A percentile compares a stretch with the other conserved stretches of the same genome.
phyloP scores from a whole-genome alignment of 805 yeast genomes.

The Candida sanyiensis region DNA sequence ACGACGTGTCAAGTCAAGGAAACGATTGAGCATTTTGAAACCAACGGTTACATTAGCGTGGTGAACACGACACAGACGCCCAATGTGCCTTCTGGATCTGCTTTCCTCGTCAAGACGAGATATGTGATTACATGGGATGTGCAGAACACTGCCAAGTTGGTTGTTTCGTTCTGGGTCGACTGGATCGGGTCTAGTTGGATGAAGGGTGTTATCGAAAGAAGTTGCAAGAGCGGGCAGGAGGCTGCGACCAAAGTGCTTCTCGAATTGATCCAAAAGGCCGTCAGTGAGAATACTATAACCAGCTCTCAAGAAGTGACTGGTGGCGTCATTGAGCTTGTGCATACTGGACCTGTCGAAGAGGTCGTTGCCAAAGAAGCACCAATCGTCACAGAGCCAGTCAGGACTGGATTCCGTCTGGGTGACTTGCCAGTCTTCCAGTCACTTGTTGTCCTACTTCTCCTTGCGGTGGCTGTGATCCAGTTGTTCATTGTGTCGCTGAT shows the following conservation, averaged over 20 bases:
- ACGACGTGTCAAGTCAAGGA: slow-evolving; percentile 71
- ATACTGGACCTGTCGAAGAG: too few relatives aligned
- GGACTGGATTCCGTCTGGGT: background rate
- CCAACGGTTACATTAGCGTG: slow-evolving; percentile 50
- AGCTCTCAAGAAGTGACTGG: slow-evolving; percentile 12
- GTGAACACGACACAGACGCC: slow-evolving; percentile 72
- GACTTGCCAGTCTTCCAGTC: slow-evolving; percentile 11
- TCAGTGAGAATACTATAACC: slow-evolving; percentile 20
- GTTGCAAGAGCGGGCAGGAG: slow-evolving; percentile 74
- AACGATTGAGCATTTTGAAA: slow-evolving; percentile 49
- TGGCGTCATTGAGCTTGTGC: background rate
- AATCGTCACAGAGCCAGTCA: background rate
- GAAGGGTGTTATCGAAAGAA: slow-evolving; percentile 81
- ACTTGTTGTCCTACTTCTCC: slow-evolving; percentile 10
- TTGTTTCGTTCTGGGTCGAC: slow-evolving; percentile 66
- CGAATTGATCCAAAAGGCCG: slow-evolving; percentile 22
- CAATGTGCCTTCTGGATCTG: slow-evolving; percentile 88
- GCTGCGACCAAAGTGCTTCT: slow-evolving; percentile 49
- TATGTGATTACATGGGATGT: slow-evolving; percentile 72
- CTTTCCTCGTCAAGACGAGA: slow-evolving; percentile 71
- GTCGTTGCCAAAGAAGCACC: slow-evolving; percentile 2
- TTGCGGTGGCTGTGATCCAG: slow-evolving; percentile 15
- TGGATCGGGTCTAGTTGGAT: slow-evolving; percentile 95
- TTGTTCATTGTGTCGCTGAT: slow-evolving; percentile 12
- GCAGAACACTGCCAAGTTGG: slow-evolving; percentile 51